Evolutionary conservation across 2,329 filamentous ascomycete genomes (phyloP).

Genomic region (Neofusicoccum laricinum): DNA sequence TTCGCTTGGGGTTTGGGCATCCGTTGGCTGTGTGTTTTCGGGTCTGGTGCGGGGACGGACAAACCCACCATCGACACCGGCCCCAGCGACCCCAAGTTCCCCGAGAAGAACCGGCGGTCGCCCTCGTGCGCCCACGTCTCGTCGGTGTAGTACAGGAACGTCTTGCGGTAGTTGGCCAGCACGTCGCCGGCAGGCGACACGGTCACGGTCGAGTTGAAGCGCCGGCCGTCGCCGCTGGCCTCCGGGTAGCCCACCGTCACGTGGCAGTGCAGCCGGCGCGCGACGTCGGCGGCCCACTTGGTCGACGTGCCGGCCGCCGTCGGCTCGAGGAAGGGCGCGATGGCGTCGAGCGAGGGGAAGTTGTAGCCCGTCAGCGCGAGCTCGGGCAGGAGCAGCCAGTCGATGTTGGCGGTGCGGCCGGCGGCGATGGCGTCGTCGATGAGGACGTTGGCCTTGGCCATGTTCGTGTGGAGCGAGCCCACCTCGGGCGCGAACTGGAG

Average conservation of each 20-base stretch:
- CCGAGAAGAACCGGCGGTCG: constrained; percentile 34
- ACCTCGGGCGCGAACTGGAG: constrained; percentile 71
- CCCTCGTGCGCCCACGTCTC: constrained; percentile 62
- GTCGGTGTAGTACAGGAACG: constrained; percentile 65
- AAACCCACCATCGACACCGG: constrained; percentile 22
- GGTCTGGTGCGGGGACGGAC: background rate
- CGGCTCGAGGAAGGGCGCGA: constrained; percentile 66
- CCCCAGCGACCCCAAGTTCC: constrained; percentile 33
- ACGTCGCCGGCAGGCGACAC: constrained; percentile 54
- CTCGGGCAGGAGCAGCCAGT: constrained; percentile 72
- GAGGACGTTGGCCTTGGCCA: constrained; percentile 64
- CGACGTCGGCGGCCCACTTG: constrained; percentile 67
- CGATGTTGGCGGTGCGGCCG: constrained; percentile 48
- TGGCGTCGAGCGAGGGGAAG: constrained; percentile 67
- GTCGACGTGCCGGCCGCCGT: constrained; percentile 64
- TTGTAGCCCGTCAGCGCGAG: constrained; percentile 79
- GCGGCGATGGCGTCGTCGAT: constrained; percentile 48
- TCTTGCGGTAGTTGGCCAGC: constrained; percentile 60
- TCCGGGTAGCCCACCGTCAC: constrained; percentile 76
- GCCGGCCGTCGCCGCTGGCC: constrained; percentile 23
- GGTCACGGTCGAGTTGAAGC: constrained; percentile 59
- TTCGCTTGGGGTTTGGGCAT: background rate
- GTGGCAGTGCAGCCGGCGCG: constrained; percentile 63
- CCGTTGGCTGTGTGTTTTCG: too few relatives aligned
- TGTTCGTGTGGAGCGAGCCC: constrained; percentile 67